These are phyloP conservation scores for Sanghuangporus sanghuang DNA, from an alignment of 1,284 basidiomycete species.

Conservation along the genomic window DNA sequence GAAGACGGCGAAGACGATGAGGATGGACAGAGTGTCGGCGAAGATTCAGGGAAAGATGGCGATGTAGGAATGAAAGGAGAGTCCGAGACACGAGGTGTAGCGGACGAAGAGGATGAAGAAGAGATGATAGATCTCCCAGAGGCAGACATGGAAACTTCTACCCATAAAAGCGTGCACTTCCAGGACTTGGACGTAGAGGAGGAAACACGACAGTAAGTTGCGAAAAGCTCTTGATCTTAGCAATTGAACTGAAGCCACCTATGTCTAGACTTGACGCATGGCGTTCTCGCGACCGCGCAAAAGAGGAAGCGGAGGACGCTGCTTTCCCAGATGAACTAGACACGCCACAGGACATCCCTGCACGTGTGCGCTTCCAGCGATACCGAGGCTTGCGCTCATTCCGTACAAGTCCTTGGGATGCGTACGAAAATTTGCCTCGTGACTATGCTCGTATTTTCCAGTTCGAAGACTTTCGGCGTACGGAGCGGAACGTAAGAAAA, in stretches of 20 bases:
- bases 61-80: conserved; percentile 25
- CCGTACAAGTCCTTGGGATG: conserved; percentile 95
- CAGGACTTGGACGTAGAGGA: conserved; percentile 79
- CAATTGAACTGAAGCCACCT: not conserved
- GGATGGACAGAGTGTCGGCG: conserved; percentile 21
- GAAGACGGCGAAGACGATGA: conserved; percentile 41
- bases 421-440: conserved; percentile 91
- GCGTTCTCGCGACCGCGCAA: conserved; percentile 45
- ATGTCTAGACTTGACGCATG: conserved; percentile 53
- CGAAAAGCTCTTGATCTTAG: conserved; percentile 12
- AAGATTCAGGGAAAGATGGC: conserved; percentile 35
- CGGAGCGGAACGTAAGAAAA: conserved; percentile 70
- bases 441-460: conserved; percentile 97
- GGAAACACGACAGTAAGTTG: conserved; percentile 73
- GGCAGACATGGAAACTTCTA: conserved; percentile 57
- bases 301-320: conserved; percentile 69
- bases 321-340: conserved; percentile 98
- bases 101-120: conserved; percentile 51
- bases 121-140: conserved; percentile 56
- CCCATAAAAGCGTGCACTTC: conserved; percentile 52
- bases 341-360: conserved; percentile 86
- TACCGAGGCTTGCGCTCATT: conserved; percentile 91
- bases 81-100: conserved; percentile 37
- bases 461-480: conserved; percentile 92
- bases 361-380: conserved; percentile 84